Percentiles rank a stretch among this genome's conserved stretches.
Evolutionary conservation across 2,329 filamentous ascomycete genomes (phyloP).

Genomic region (Fusarium denticulatum): DNA sequence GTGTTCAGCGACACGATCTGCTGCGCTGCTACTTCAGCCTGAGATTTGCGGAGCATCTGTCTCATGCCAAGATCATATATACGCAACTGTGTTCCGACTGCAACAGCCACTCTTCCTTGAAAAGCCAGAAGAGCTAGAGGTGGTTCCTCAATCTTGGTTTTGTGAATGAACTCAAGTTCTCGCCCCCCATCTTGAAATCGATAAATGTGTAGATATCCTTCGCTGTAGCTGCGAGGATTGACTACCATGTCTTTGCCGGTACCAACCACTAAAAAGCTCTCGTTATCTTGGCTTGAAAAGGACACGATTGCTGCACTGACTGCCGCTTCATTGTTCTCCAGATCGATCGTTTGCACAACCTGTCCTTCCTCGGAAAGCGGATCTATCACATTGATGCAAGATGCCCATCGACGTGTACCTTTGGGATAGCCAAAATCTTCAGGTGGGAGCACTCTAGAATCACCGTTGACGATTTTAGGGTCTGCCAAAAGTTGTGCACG

Average conservation of each 20-base stretch:
- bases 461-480: constrained; percentile 75
- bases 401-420: constrained; percentile 89
- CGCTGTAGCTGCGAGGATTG: constrained; percentile 77
- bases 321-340: constrained; percentile 91
- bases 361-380: constrained; percentile 75
- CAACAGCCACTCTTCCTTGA: constrained; percentile 89
- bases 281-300: constrained; percentile 88
- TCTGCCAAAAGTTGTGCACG: constrained; percentile 79
- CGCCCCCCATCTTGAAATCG: constrained; percentile 88
- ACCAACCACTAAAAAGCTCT: constrained; percentile 91
- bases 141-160: constrained; percentile 90
- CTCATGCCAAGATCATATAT: constrained; percentile 95
- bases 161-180: constrained; percentile 93
- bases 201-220: constrained; percentile 92
- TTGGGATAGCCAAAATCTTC: constrained; percentile 90
- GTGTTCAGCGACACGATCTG: constrained; percentile 91
- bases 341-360: constrained; percentile 80
- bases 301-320: constrained; percentile 85
- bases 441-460: constrained; percentile 75
- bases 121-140: constrained; percentile 92
- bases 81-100: constrained; percentile 82
- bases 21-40: constrained; percentile 80
- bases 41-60: constrained; percentile 90
- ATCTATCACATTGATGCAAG: constrained; percentile 92
- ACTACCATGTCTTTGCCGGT: constrained; percentile 91